These are phyloP conservation scores for Heritiera fomes DNA, from an alignment of 345 rosid genomes.

Conservation along the genomic window DNA sequence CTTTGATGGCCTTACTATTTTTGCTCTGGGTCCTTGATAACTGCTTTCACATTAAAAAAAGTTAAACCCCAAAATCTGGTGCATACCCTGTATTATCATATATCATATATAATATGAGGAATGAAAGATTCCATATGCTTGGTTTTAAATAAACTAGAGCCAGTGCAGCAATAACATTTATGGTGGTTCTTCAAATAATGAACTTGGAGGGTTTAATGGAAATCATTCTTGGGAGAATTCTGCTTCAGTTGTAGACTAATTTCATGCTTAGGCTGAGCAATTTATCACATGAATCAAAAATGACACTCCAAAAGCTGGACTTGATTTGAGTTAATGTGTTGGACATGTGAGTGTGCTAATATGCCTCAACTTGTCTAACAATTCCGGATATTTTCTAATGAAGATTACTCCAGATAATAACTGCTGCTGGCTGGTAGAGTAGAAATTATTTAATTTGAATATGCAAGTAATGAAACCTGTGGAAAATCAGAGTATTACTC, in stretches of 20 bases:
- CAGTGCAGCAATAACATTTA: not conserved
- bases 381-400: slow-evolving; percentile 1
- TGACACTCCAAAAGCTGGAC: not conserved
- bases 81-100: not conserved
- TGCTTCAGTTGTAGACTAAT: not conserved
- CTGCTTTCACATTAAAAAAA: slow-evolving; percentile 12
- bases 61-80: not conserved
- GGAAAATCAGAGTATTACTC: too few species aligned
- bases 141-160: not conserved
- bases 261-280: not conserved
- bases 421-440: slow-evolving; percentile 2
- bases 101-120: not conserved
- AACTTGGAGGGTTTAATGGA: not conserved
- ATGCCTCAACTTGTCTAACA: not conserved
- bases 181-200: not conserved
- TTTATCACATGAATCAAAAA: not conserved
- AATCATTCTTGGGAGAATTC: not conserved
- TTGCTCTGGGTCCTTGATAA: slow-evolving; percentile 7
- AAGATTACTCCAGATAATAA: not conserved
- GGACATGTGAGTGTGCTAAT: not conserved
- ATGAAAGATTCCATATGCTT: not conserved
- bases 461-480: not conserved
- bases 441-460: not conserved
- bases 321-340: not conserved
- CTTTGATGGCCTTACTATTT: not conserved